Percentiles rank a stretch among this genome's conserved stretches.
These are phyloP conservation scores for Lachancea fermentati DNA, from an alignment of 805 yeast species.

Conservation along the genomic window DNA sequence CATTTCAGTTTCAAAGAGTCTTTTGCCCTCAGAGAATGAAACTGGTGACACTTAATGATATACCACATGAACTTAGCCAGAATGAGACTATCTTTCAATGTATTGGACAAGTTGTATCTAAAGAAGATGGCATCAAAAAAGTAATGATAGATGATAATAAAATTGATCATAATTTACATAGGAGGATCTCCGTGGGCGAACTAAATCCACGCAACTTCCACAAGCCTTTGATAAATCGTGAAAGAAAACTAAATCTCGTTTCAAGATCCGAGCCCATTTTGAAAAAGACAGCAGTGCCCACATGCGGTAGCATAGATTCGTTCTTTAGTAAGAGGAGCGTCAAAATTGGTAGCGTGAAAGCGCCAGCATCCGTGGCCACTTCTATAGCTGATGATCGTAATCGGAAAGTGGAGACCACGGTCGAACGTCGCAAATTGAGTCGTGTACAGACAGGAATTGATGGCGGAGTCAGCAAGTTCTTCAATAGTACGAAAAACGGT, in stretches of 20 bases:
- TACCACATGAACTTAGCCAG: slow-evolving; percentile 37
- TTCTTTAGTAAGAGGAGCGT: slow-evolving; percentile 12
- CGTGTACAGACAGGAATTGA: neutral
- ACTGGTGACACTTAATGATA: slow-evolving; percentile 54
- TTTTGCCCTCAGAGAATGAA: slow-evolving; percentile 53
- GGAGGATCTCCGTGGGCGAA: slow-evolving; percentile 55
- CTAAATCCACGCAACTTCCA: slow-evolving; percentile 50
- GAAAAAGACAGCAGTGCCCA: neutral
- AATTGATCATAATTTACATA: slow-evolving; percentile 44
- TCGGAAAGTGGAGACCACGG: slow-evolving; percentile 15
- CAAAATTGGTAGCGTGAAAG: neutral
- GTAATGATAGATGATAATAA: slow-evolving; percentile 27
- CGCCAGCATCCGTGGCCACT: neutral
- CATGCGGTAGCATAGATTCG: slow-evolving; percentile 15
- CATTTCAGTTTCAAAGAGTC: slow-evolving; percentile 83
- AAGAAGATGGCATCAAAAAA: slow-evolving; percentile 13
- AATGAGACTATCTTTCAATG: slow-evolving; percentile 34
- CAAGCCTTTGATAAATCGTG: slow-evolving; percentile 32
- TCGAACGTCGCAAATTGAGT: slow-evolving; percentile 23
- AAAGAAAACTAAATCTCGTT: slow-evolving; percentile 22
- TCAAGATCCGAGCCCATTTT: slow-evolving; percentile 22
- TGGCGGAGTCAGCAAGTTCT: slow-evolving; percentile 1
- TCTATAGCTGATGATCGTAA: neutral
- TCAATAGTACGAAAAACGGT: neutral
- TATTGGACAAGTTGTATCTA: slow-evolving; percentile 34